These are phyloP conservation scores for Arthrobotrys pseudoclavata DNA, from an alignment of 2,329 filamentous ascomycete species.

Conservation along the genomic window DNA sequence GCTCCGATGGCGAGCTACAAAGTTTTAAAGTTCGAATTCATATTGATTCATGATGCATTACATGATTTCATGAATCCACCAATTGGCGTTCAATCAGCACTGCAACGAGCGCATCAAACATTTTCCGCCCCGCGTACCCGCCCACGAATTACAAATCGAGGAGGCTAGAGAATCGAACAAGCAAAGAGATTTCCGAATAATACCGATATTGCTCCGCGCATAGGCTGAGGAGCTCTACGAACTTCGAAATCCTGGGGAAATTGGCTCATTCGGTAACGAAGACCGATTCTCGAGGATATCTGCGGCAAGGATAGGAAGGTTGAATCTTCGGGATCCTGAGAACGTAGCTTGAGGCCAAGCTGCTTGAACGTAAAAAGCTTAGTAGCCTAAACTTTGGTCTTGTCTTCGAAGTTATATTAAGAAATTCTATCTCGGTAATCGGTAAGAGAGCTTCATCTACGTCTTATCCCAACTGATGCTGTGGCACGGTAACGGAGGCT, in stretches of 20 bases:
- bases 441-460: slow-evolving; percentile 9
- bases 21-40: not conserved
- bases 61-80: not conserved
- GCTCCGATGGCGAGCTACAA: not conserved
- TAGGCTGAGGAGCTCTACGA: slow-evolving; percentile 19
- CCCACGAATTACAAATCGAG: not conserved
- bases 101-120: slow-evolving; percentile 9
- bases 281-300: slow-evolving; percentile 12
- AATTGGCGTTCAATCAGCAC: not conserved
- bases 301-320: slow-evolving; percentile 6
- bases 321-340: not conserved
- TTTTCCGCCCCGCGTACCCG: slow-evolving; percentile 21
- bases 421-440: slow-evolving; percentile 20
- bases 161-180: not conserved
- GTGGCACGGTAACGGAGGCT: slow-evolving; percentile 16
- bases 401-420: not conserved
- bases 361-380: not conserved
- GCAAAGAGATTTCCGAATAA: slow-evolving; percentile 4
- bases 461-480: not conserved
- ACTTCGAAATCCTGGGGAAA: slow-evolving; percentile 21
- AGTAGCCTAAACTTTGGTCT: slow-evolving; percentile 17
- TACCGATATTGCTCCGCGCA: slow-evolving; percentile 24
- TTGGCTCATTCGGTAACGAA: slow-evolving; percentile 26
- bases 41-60: slow-evolving; percentile 2
- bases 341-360: not conserved